These are phyloP conservation scores for Fulvia fulva DNA, from an alignment of 2,329 filamentous ascomycete genomes.

Conservation along the genomic window DNA sequence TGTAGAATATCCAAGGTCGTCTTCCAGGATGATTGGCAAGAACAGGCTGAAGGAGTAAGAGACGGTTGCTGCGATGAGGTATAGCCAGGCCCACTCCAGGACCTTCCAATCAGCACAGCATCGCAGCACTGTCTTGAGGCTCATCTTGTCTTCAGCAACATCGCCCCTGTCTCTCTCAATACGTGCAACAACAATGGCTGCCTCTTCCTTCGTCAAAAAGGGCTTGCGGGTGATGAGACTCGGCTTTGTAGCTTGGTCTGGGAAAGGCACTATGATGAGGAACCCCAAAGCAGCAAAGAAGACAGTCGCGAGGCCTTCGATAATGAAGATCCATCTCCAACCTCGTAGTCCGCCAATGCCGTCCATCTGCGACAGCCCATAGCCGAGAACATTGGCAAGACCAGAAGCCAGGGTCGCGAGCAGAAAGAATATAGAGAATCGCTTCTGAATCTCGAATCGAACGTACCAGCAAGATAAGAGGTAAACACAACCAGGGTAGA, in stretches of 20 bases:
- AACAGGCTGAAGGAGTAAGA: conserved; percentile 38
- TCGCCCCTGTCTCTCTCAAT: conserved; percentile 38
- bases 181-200: conserved; percentile 30
- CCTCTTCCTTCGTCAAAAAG: conserved; percentile 21
- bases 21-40: conserved; percentile 37
- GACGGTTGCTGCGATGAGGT: conserved; percentile 26
- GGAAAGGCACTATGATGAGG: conserved; percentile 29
- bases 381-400: conserved; percentile 17
- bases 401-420: conserved; percentile 15
- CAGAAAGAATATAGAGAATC: conserved; percentile 17
- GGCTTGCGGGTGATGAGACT: conserved; percentile 18
- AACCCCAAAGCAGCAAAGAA: conserved; percentile 35
- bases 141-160: conserved; percentile 28
- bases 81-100: conserved; percentile 34
- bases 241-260: conserved; percentile 22
- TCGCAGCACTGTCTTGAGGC: conserved; percentile 20
- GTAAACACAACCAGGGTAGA: not conserved
- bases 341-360: conserved; percentile 42
- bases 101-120: conserved; percentile 37
- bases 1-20: conserved; percentile 36
- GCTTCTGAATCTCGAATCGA: conserved; percentile 21
- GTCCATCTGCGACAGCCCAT: conserved; percentile 16
- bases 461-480: conserved; percentile 13
- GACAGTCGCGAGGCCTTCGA: conserved; percentile 41
- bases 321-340: conserved; percentile 44